Evolutionary conservation across 2,329 filamentous ascomycete species (phyloP).

Genomic region (Hypoxylon sp.): DNA sequence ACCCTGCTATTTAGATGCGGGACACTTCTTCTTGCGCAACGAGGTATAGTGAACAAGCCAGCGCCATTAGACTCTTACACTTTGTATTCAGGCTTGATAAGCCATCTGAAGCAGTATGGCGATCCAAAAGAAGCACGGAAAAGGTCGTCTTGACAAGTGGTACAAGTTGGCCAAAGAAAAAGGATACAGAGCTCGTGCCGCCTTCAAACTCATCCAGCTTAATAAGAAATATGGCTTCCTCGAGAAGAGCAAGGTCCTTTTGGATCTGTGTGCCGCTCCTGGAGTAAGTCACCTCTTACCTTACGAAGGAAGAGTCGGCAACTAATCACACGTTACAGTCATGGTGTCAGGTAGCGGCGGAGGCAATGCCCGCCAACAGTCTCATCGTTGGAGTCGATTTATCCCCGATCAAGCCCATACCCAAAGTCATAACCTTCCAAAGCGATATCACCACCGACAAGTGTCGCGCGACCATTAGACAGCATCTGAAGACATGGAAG

Average conservation of each 20-base stretch:
- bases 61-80: constrained; percentile 7
- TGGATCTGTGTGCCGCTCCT: constrained; percentile 97
- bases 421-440: constrained; percentile 93
- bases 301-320: background rate
- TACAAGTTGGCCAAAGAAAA: constrained; percentile 99
- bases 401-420: constrained; percentile 94
- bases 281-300: constrained; percentile 59
- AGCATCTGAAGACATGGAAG: constrained; percentile 95
- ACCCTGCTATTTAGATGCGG: constrained; percentile 31
- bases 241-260: constrained; percentile 93
- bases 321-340: constrained; percentile 65
- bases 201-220: constrained; percentile 97
- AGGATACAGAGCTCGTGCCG: constrained; percentile 93
- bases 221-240: constrained; percentile 99
- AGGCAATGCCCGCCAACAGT: constrained; percentile 90
- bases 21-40: constrained; percentile 25
- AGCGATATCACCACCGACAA: constrained; percentile 98
- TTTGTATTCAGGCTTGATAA: constrained; percentile 7
- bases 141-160: constrained; percentile 98
- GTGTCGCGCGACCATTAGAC: constrained; percentile 87
- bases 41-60: constrained; percentile 8
- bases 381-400: constrained; percentile 96
- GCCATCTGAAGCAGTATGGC: constrained; percentile 72
- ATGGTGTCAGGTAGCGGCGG: constrained; percentile 96
- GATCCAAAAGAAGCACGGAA: constrained; percentile 98